These are phyloP conservation scores for Rhodamnia argentea DNA, from an alignment of 345 rosid genomes.

Conservation along the genomic window DNA sequence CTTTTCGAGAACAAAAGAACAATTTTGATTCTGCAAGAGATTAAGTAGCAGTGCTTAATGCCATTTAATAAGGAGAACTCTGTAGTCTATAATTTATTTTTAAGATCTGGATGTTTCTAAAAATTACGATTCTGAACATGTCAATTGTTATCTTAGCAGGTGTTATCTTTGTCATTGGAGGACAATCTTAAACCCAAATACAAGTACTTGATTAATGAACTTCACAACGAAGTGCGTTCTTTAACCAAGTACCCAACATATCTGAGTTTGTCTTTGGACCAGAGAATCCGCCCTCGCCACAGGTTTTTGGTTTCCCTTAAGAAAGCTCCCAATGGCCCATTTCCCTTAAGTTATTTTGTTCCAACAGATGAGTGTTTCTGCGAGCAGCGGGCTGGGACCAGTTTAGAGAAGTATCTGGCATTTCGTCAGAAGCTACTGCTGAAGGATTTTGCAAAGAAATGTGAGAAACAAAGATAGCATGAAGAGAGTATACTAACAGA, in stretches of 20 bases:
- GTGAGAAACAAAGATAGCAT: conserved; percentile 31
- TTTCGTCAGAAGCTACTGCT: conserved; percentile 71
- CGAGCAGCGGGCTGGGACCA: conserved; percentile 86
- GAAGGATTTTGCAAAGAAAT: conserved; percentile 64
- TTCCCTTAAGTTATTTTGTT: conserved; percentile 79
- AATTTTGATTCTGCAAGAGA: background rate
- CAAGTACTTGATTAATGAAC: conserved; percentile 78
- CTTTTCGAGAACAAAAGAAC: background rate
- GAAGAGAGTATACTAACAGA: background rate
- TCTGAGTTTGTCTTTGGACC: conserved; percentile 82
- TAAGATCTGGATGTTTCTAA: background rate
- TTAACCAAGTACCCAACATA: conserved; percentile 82
- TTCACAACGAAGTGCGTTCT: conserved; percentile 61
- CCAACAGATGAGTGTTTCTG: conserved; percentile 83
- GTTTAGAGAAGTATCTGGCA: conserved; percentile 65
- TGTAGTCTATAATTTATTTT: background rate
- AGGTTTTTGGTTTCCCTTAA: conserved; percentile 78
- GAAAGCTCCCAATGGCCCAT: conserved; percentile 92
- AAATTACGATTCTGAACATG: background rate
- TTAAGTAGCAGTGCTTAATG: background rate
- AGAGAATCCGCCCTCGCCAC: conserved; percentile 93
- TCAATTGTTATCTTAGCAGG: conserved; percentile 30
- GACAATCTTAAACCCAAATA: conserved; percentile 92
- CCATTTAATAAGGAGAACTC: background rate
- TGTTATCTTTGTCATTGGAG: conserved; percentile 83